These are phyloP conservation scores for Ophiostoma populinum DNA, from an alignment of 2,329 filamentous ascomycete species.

Conservation along the genomic window DNA sequence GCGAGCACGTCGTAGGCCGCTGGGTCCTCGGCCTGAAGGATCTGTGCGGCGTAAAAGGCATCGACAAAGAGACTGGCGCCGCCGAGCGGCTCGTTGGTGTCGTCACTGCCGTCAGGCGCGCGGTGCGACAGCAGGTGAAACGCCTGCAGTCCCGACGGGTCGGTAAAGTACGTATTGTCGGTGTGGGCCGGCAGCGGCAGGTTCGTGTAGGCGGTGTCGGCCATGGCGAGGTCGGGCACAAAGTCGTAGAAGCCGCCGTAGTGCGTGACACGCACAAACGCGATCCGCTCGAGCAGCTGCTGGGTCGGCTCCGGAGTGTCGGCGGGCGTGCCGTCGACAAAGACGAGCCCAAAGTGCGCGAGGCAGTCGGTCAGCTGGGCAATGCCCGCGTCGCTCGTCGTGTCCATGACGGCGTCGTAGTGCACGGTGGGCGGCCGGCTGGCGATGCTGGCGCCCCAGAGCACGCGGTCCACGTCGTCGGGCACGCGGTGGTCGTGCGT, in stretches of 20 bases:
- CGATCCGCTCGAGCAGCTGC: slow-evolving; percentile 59
- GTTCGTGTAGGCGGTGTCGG: slow-evolving; percentile 84
- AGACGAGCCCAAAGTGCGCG: slow-evolving; percentile 51
- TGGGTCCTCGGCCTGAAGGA: slow-evolving; percentile 36
- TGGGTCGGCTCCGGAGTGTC: slow-evolving; percentile 54
- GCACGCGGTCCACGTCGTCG: slow-evolving; percentile 19
- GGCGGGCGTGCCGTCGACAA: slow-evolving; percentile 50
- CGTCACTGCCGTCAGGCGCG: slow-evolving; percentile 19
- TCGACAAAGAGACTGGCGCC: slow-evolving; percentile 74
- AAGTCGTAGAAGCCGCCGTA: slow-evolving; percentile 76
- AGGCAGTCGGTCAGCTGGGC: slow-evolving; percentile 47
- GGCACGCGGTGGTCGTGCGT: slow-evolving; percentile 17
- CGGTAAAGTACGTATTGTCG: slow-evolving; percentile 90
- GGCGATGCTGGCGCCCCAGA: slow-evolving; percentile 20
- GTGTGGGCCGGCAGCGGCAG: slow-evolving; percentile 72
- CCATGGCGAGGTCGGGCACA: slow-evolving; percentile 69
- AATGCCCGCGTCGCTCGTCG: slow-evolving; percentile 32
- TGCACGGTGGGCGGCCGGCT: slow-evolving; percentile 37
- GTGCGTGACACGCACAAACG: slow-evolving; percentile 78
- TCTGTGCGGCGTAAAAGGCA: slow-evolving; percentile 55
- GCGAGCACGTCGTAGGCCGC: slow-evolving; percentile 40
- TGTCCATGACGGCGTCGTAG: slow-evolving; percentile 42
- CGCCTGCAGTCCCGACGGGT: slow-evolving; percentile 78
- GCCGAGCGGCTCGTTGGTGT: slow-evolving; percentile 26
- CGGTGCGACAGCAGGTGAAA: slow-evolving; percentile 83